Percentiles rank a stretch among this genome's conserved stretches.
Evolutionary conservation across 2,329 filamentous ascomycete genomes (phyloP).

Genomic region (Alternaria dauci): DNA sequence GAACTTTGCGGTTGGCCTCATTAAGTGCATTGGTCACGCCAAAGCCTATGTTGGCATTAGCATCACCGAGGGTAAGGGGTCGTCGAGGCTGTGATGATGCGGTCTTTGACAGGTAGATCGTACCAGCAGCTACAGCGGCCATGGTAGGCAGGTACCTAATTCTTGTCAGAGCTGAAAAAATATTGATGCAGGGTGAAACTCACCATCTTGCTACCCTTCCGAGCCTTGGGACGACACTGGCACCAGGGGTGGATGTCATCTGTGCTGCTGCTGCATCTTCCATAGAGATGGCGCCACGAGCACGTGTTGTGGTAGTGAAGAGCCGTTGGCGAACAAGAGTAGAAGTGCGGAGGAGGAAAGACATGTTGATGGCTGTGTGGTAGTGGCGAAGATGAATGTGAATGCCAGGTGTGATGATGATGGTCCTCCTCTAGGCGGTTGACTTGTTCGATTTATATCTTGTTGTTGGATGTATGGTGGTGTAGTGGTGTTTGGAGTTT

Average conservation of each 20-base stretch:
- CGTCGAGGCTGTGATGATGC: constrained; percentile 28
- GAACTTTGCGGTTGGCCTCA: constrained; percentile 42
- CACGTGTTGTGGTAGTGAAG: constrained; percentile 43
- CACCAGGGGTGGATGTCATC: constrained; percentile 29
- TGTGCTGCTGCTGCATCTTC: constrained; percentile 35
- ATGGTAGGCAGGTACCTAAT: constrained; percentile 47
- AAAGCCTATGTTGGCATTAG: constrained; percentile 46
- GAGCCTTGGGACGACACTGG: constrained; percentile 39
- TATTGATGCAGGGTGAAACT: neutral
- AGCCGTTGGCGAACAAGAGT: constrained; percentile 36
- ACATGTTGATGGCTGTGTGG: constrained; percentile 33
- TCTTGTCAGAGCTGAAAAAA: constrained; percentile 9
- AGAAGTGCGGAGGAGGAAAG: constrained; percentile 37
- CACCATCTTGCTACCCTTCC: constrained; percentile 47
- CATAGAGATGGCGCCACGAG: constrained; percentile 35
- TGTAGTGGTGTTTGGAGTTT: constrained; percentile 4
- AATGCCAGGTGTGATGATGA: constrained; percentile 8
- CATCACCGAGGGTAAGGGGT: constrained; percentile 40
- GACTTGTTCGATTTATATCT: constrained; percentile 16
- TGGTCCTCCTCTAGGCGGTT: constrained; percentile 8
- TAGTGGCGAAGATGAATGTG: constrained; percentile 7
- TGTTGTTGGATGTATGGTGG: neutral
- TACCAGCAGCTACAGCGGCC: constrained; percentile 44
- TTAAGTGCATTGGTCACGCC: constrained; percentile 42
- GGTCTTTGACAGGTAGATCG: constrained; percentile 38